These are phyloP conservation scores for Leptographium flavum DNA, from an alignment of 2,329 filamentous ascomycete species.

Conservation along the genomic window DNA sequence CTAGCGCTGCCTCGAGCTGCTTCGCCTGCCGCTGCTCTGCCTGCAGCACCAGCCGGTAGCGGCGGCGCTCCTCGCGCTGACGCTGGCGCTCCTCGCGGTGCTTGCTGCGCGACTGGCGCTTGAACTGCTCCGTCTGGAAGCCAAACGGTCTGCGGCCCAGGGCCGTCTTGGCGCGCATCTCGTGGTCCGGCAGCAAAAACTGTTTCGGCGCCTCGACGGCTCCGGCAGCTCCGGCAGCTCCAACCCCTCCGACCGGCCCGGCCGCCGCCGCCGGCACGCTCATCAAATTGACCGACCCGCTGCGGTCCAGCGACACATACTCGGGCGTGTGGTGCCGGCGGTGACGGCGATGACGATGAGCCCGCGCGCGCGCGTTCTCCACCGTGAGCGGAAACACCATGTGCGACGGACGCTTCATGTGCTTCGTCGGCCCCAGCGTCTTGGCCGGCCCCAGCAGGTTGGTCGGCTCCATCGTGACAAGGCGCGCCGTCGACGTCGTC, in stretches of 20 bases:
- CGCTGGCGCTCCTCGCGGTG: conserved; percentile 1
- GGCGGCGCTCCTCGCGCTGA: background rate
- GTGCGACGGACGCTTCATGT: background rate
- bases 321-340: background rate
- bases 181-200: background rate
- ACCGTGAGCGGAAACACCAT: background rate
- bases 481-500: background rate
- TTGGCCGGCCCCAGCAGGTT: background rate
- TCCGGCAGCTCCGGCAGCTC: background rate
- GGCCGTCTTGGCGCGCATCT: background rate
- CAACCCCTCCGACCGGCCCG: background rate
- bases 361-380: background rate
- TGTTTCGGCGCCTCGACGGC: background rate
- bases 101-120: conserved; percentile 1
- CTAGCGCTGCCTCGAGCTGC: background rate
- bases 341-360: background rate
- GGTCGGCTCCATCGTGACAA: background rate
- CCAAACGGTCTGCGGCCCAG: background rate
- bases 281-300: background rate
- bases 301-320: background rate
- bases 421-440: background rate
- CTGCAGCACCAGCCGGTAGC: background rate
- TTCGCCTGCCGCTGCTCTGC: background rate
- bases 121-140: conserved; percentile 1
- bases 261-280: background rate